phyloP scores from a whole-genome alignment of 2,329 filamentous ascomycete genomes.

The Colletotrichum musicola region DNA sequence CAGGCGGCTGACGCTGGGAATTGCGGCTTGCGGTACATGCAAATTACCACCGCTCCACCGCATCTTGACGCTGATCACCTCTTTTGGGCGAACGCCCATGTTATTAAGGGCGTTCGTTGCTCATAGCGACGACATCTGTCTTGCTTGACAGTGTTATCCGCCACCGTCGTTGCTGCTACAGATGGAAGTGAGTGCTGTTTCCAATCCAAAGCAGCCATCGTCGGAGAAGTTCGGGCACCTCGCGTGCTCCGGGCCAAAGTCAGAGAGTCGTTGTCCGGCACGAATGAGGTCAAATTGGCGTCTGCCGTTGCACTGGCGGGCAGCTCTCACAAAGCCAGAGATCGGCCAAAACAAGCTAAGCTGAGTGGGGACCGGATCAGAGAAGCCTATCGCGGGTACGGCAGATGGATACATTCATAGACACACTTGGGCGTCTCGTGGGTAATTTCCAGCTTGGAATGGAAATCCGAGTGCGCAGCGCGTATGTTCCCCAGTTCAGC shows the following conservation, averaged over 20 bases:
- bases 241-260: slow-evolving; percentile 13
- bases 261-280: background rate
- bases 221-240: background rate
- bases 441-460: slow-evolving; percentile 18
- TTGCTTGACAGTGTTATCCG: background rate
- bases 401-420: background rate
- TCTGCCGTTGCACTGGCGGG: slow-evolving; percentile 11
- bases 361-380: slow-evolving; percentile 19
- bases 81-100: slow-evolving; percentile 23
- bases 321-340: slow-evolving; percentile 28
- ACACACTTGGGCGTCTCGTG: background rate
- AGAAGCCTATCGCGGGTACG: slow-evolving; percentile 24
- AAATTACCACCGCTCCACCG: slow-evolving; percentile 19
- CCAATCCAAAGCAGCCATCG: background rate
- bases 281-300: background rate
- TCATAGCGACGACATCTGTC: slow-evolving; percentile 10
- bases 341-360: slow-evolving; percentile 38
- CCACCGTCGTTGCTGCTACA: too few species aligned
- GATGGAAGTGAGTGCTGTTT: background rate
- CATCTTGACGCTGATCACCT: slow-evolving; percentile 24
- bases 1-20: slow-evolving; percentile 3
- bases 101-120: slow-evolving; percentile 8
- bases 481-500: background rate
- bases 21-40: slow-evolving; percentile 15
- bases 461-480: background rate